Evolutionary conservation across 208 protist species (phyloP), one percentile per base, ranked within the genome.

Genomic region (Perkinsela sp.): DNA sequence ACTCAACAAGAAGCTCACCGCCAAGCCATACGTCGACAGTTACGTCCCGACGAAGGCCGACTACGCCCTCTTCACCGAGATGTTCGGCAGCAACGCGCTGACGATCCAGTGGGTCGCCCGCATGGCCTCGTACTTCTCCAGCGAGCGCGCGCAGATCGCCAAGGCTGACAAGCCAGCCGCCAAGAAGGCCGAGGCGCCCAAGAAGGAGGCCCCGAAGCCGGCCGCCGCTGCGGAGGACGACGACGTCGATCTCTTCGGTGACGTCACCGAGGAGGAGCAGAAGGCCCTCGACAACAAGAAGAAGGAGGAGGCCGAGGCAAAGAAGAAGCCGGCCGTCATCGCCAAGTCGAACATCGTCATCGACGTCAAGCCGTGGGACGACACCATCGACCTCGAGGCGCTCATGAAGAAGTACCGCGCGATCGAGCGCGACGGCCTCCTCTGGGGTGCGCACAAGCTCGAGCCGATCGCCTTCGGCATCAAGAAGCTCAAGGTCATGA

Each of bases 401-500:
- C 79, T 95, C 2, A 88, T 87, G 57, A 28, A 78, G 71, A 85
- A 87, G 76, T 77, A 93, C 67, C 80, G 90, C 71, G 80, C 78
- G 0, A 83, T 91, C 68, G 29, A 85, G 71, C 85, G 83, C 69
- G 82, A 89, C 40, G 90, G 90, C 40, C 85, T 94, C n/a, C 66
- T 89, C 16, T 95, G 90, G 89, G 87, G 88, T 72, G 80, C 85
- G 69, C 72, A 83, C 74, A 92, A 93, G 79, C 76, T 93, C 15
- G 79, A 90, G 67, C 72, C 88, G 15, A 78, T 96, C 30, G 92
- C 86, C 32, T 96, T 91, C 73, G 92, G 92, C 71, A 87, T 96
- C 66, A 94, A 93, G 80, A 96, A 96, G 81, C 81, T 96, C n/a
- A 81, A 92, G 74, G 90, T 93, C 77, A 80, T 87, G 68, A 81